phyloP scores from a whole-genome alignment of 805 yeast species.

The Saccharomyces kudriavzevii region DNA sequence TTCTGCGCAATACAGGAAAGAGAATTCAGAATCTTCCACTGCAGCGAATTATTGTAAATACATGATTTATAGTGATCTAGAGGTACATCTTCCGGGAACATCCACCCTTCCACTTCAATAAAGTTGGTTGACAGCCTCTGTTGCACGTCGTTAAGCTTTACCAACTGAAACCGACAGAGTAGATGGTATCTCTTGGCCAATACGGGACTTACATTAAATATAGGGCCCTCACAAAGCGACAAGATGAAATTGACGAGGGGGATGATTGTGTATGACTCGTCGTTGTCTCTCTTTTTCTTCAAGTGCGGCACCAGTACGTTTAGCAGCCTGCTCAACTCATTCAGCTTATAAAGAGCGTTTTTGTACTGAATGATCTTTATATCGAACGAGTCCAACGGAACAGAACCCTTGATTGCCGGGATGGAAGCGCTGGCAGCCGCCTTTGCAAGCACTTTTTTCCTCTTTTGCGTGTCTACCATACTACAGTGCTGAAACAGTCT shows the following conservation, averaged over 20 bases:
- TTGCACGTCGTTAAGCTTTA: conserved; percentile 20
- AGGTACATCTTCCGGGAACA: conserved; percentile 10
- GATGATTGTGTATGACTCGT: conserved; percentile 13
- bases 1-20: conserved; percentile 23
- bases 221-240: conserved; percentile 33
- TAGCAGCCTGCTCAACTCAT: conserved; percentile 32
- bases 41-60: conserved; percentile 21
- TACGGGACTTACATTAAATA: conserved; percentile 35
- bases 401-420: conserved; percentile 24
- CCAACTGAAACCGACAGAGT: conserved; percentile 23
- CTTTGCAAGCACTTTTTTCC: conserved; percentile 21
- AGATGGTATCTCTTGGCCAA: conserved; percentile 34
- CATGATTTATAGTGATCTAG: conserved; percentile 9
- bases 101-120: conserved; percentile 16
- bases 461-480: not conserved
- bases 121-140: conserved; percentile 12
- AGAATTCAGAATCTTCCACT: conserved; percentile 21
- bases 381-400: conserved; percentile 41
- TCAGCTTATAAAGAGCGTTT: conserved; percentile 43
- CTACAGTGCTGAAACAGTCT: not conserved
- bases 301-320: conserved; percentile 22
- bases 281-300: conserved; percentile 15
- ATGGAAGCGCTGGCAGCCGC: conserved; percentile 33
- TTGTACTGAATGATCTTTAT: conserved; percentile 52
- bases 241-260: conserved; percentile 33